Evolutionary conservation across 495 filamentous ascomycete genomes (phyloP), one percentile per base, ranked within the genome.

Genomic region (Xylaria cubensis): DNA sequence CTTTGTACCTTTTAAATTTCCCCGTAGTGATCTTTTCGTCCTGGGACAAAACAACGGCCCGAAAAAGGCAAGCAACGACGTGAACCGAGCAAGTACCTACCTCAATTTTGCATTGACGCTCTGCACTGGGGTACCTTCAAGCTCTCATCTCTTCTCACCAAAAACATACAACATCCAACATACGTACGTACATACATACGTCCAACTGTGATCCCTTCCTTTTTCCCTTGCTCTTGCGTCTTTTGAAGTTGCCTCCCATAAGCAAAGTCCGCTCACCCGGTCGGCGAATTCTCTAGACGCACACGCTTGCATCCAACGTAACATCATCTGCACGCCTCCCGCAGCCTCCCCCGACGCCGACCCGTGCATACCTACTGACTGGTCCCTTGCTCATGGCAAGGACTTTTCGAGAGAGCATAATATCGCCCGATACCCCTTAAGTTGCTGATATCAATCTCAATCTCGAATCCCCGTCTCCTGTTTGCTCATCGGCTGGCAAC

Each of bases 281-380:
- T 26, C 59, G 61, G 51, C 59, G 21, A 56, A 56, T 19, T 29
- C 59, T 48, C 48, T 34, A 51, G 59, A 71, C 48, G 48, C 66
- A 44, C 46, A 59, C 53, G 42, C 66, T 29, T n/a, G 66, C 46
- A 34, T 41, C n/a, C 48, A 42, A 58, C 69, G 69, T 71, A 41
- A 59, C 69, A 71, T 64, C 48, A 51, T 41, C 69, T 71, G 48
- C 69, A 71, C 44, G n/a, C 42, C 59, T 71, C 41, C 69, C 39
- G 46, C 24, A 39, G 13, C 68, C 56, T 44, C 44, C 44, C 58
- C 68, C 46, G 29, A 64, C 68, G n/a, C 42, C 36, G 68, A 55
- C 39, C 67, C 55, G 36, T 62, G 17, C 46, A 41, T 39, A 24
- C 34, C 19, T 39, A 17, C 21, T 36, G 32, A 46, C 42, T 44